These are phyloP conservation scores for Mycosphaerella sp. DNA, from an alignment of 2,329 filamentous ascomycete species.

Conservation along the genomic window DNA sequence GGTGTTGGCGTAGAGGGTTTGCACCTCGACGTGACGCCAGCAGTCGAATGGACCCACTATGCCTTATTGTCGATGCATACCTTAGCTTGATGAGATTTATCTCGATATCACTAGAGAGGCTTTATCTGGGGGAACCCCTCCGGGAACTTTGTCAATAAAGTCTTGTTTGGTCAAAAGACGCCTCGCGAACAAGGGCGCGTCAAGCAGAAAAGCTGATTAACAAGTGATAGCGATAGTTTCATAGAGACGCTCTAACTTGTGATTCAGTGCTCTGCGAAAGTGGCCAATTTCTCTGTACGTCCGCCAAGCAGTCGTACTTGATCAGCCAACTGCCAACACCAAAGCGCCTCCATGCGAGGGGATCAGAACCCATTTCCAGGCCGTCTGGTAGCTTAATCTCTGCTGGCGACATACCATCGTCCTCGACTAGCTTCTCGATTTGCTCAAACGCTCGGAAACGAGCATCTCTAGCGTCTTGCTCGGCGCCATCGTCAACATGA, in stretches of 20 bases:
- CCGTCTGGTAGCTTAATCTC: constrained; percentile 4
- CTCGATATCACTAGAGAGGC: too few species aligned
- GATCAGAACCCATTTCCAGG: constrained; percentile 12
- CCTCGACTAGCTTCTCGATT: constrained; percentile 9
- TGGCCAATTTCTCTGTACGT: constrained; percentile 17
- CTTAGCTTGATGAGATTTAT: too few species aligned
- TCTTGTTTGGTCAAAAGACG: too few species aligned
- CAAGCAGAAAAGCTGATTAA: background rate
- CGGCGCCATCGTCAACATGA: constrained; percentile 53
- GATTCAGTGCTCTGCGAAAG: background rate
- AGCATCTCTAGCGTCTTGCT: constrained; percentile 40
- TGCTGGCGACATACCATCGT: background rate
- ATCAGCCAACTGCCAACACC: constrained; percentile 18
- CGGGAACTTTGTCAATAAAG: too few species aligned
- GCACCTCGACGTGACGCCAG: too few species aligned
- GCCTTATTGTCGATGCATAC: too few species aligned
- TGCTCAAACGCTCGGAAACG: constrained; percentile 10
- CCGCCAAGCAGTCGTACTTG: constrained; percentile 14
- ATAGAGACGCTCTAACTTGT: constrained; percentile 10
- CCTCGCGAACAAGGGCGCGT: too few species aligned
- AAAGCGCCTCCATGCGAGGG: constrained; percentile 17
- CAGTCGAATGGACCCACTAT: too few species aligned
- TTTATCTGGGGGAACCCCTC: too few species aligned
- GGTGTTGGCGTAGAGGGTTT: too few species aligned
- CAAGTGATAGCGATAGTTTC: background rate